phyloP scores from a whole-genome alignment of 2,329 filamentous ascomycete genomes.

The Ophiostoma tasmaniense region DNA sequence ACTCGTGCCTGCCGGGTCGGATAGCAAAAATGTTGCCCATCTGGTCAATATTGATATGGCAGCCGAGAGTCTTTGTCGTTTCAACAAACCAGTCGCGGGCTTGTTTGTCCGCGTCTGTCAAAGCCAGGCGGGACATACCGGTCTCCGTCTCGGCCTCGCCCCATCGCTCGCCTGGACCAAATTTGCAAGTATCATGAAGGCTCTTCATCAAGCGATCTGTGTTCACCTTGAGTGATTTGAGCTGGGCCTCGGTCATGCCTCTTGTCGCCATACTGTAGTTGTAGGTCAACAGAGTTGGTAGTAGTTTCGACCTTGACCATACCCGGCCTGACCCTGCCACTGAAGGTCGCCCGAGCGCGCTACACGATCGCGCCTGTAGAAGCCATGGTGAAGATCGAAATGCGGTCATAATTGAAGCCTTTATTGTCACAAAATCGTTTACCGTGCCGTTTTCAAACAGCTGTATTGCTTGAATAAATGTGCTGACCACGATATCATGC shows the following conservation, averaged over 20 bases:
- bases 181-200: conserved; percentile 19
- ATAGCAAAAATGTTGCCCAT: conserved; percentile 83
- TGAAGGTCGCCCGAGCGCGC: background rate
- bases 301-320: background rate
- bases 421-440: background rate
- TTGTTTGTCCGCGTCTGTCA: conserved; percentile 63
- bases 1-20: conserved; percentile 50
- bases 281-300: background rate
- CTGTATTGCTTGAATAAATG: background rate
- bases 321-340: background rate
- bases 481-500: background rate
- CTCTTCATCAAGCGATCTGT: conserved; percentile 16
- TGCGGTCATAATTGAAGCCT: background rate
- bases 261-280: conserved; percentile 9
- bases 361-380: background rate
- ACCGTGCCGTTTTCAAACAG: background rate
- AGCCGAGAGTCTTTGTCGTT: conserved; percentile 54
- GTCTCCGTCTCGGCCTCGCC: conserved; percentile 55
- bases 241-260: conserved; percentile 12
- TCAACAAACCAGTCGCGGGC: conserved; percentile 68
- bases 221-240: conserved; percentile 15
- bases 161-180: conserved; percentile 48
- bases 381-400: background rate
- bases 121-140: conserved; percentile 66
- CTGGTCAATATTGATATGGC: conserved; percentile 57